These are phyloP conservation scores for Fomes fomentarius DNA, from an alignment of 1,284 basidiomycete genomes.

Conservation along the genomic window DNA sequence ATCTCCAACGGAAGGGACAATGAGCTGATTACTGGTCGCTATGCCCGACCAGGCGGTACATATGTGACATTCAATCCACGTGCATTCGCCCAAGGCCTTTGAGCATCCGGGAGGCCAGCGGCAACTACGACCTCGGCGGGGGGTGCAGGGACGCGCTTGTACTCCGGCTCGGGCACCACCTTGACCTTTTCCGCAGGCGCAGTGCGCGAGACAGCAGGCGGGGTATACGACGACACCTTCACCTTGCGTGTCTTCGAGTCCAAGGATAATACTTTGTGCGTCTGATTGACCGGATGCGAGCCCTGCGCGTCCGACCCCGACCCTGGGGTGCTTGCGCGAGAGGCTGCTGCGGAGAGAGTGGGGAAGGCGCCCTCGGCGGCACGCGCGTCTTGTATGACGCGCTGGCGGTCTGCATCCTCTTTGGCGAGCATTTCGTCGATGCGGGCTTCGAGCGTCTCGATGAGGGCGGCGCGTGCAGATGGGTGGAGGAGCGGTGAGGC, in stretches of 20 bases:
- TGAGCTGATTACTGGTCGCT: neutral
- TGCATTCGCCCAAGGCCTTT: slow-evolving; percentile 53
- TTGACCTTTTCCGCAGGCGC: slow-evolving; percentile 33
- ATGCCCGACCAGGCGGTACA: slow-evolving; percentile 33
- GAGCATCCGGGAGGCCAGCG: slow-evolving; percentile 24
- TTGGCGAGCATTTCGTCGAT: slow-evolving; percentile 45
- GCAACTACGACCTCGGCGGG: slow-evolving; percentile 40
- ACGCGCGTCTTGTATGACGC: slow-evolving; percentile 48
- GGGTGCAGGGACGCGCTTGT: slow-evolving; percentile 47
- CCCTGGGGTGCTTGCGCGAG: slow-evolving; percentile 15
- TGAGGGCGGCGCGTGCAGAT: slow-evolving; percentile 38
- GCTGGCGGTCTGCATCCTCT: slow-evolving; percentile 53
- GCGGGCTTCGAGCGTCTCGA: slow-evolving; percentile 46
- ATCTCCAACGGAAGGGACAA: no score
- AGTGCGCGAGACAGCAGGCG: slow-evolving; percentile 40
- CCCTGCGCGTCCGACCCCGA: slow-evolving; percentile 27
- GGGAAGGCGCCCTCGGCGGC: slow-evolving; percentile 66
- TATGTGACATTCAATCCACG: slow-evolving; percentile 42
- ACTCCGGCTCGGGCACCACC: slow-evolving; percentile 38
- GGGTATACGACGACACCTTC: slow-evolving; percentile 52
- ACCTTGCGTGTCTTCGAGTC: slow-evolving; percentile 55
- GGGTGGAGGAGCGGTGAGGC: slow-evolving; percentile 40
- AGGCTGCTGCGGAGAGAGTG: slow-evolving; percentile 40
- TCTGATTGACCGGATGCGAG: slow-evolving; percentile 35
- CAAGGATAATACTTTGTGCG: slow-evolving; percentile 65